These are phyloP conservation scores for Pichia membranifaciens DNA, from an alignment of 805 yeast species.

Conservation along the genomic window DNA sequence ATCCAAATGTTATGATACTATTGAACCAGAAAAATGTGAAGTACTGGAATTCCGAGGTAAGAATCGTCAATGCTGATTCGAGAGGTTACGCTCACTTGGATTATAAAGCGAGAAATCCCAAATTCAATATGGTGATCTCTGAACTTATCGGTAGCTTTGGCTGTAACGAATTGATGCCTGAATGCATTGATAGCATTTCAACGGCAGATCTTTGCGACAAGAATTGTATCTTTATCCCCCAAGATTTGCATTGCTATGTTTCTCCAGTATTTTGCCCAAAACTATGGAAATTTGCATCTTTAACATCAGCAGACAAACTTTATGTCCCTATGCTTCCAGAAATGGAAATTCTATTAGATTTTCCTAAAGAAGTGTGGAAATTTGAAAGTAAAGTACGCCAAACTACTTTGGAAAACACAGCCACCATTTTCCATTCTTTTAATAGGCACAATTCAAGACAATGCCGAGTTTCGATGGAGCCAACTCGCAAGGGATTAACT, in stretches of 20 bases:
- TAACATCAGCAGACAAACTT: conserved; percentile 19
- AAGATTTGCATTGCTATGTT: conserved; percentile 49
- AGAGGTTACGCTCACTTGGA: conserved; percentile 39
- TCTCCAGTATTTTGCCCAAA: conserved; percentile 65
- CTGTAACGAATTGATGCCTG: conserved; percentile 87
- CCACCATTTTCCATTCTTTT: background rate
- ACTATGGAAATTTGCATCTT: conserved; percentile 34
- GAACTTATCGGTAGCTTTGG: conserved; percentile 90
- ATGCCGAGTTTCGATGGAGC: conserved; percentile 31
- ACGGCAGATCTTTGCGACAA: conserved; percentile 20
- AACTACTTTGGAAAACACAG: background rate
- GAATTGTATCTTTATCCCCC: conserved; percentile 61
- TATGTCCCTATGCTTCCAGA: conserved; percentile 29
- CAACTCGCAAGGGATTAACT: conserved; percentile 45
- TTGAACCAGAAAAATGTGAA: conserved; percentile 43
- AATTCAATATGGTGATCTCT: conserved; percentile 49
- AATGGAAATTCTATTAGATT: conserved; percentile 39
- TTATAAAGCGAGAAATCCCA: conserved; percentile 21
- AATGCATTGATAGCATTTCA: conserved; percentile 50
- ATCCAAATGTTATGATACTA: conserved; percentile 50
- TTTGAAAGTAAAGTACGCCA: conserved; percentile 1
- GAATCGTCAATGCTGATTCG: conserved; percentile 53
- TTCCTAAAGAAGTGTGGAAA: conserved; percentile 50
- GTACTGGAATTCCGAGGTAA: conserved; percentile 49
- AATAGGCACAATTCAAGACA: conserved; percentile 23